These are phyloP conservation scores for Nothophytophthora sp. DNA, from an alignment of 352 stramenopile genomes.

Conservation along the genomic window DNA sequence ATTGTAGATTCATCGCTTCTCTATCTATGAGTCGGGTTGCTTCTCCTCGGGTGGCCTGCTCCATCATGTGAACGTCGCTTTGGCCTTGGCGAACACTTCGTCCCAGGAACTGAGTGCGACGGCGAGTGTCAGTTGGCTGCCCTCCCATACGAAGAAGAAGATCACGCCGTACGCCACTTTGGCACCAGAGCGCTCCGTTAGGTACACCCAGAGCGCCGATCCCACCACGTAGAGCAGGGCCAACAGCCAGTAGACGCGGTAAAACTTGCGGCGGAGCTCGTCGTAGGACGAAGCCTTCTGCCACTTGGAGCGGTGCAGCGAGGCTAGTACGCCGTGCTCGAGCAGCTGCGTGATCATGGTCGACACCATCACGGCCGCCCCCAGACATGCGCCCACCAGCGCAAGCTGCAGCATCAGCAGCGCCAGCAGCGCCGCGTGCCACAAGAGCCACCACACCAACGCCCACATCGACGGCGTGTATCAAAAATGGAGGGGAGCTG, in stretches of 20 bases:
- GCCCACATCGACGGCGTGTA: no score
- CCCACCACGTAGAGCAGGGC: conserved; percentile 40
- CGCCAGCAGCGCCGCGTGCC: conserved; percentile 12
- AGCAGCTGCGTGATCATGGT: conserved; percentile 73
- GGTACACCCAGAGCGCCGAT: conserved; percentile 57
- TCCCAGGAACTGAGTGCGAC: conserved; percentile 64
- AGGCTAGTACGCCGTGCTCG: conserved; percentile 56
- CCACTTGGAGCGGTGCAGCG: conserved; percentile 54
- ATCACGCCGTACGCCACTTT: conserved; percentile 51
- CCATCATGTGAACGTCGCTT: conserved; percentile 22
- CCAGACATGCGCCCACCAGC: conserved; percentile 13
- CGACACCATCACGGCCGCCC: conserved; percentile 34
- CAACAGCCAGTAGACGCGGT: conserved; percentile 67
- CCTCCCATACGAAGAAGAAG: conserved; percentile 55
- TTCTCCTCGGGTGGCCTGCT: not conserved
- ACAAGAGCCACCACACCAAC: conserved; percentile 3
- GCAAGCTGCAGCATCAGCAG: conserved; percentile 22
- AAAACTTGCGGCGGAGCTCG: conserved; percentile 51
- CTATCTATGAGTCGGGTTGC: conserved; percentile 3
- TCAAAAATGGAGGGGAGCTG: no score
- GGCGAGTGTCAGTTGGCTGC: conserved; percentile 53
- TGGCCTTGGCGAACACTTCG: conserved; percentile 39
- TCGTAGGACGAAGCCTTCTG: conserved; percentile 31
- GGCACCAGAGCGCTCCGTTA: conserved; percentile 49
- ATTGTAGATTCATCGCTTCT: not conserved